Conservation (phyloP, 805 yeast species). For the Cyberlindnera euphorbiiphila region DNA sequence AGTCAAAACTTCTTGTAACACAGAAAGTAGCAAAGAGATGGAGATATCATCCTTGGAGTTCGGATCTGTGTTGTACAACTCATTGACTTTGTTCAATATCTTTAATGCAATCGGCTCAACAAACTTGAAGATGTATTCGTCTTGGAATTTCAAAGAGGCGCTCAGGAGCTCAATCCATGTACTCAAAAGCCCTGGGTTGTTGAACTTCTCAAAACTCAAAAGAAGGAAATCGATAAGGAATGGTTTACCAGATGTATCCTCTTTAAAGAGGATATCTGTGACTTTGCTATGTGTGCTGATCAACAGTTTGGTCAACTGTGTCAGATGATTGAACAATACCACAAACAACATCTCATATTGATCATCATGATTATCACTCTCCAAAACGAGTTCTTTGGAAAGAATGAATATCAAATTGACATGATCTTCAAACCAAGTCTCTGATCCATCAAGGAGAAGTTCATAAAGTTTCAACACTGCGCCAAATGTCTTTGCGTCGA, state of each 20-base stretch:
- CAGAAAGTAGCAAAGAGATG: constrained; percentile 44
- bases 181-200: constrained; percentile 20
- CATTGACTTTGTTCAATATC: constrained; percentile 22
- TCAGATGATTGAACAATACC: constrained; percentile 24
- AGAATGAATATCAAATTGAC: constrained; percentile 40
- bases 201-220: constrained; percentile 21
- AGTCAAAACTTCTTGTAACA: constrained; percentile 63
- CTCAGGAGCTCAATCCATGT: constrained; percentile 22
- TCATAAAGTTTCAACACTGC: constrained; percentile 43
- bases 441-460: constrained; percentile 53
- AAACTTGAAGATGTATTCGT: constrained; percentile 25
- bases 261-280: constrained; percentile 16
- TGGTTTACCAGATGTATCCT: constrained; percentile 15
- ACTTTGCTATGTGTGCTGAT: constrained; percentile 18
- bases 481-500: constrained; percentile 37
- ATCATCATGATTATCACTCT: constrained; percentile 7
- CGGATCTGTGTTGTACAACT: constrained; percentile 15
- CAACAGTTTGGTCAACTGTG: constrained; percentile 19
- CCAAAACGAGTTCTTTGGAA: constrained; percentile 27
- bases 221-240: constrained; percentile 24
- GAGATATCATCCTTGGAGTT: constrained; percentile 39
- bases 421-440: constrained; percentile 44
- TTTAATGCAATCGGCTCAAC: constrained; percentile 23
- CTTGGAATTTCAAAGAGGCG: constrained; percentile 23
- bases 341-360: constrained; percentile 22